Evolutionary conservation across 2,329 filamentous ascomycete species (phyloP), one percentile per base, ranked within the genome.

Genomic region (Paraconiothyrium brasiliense): DNA sequence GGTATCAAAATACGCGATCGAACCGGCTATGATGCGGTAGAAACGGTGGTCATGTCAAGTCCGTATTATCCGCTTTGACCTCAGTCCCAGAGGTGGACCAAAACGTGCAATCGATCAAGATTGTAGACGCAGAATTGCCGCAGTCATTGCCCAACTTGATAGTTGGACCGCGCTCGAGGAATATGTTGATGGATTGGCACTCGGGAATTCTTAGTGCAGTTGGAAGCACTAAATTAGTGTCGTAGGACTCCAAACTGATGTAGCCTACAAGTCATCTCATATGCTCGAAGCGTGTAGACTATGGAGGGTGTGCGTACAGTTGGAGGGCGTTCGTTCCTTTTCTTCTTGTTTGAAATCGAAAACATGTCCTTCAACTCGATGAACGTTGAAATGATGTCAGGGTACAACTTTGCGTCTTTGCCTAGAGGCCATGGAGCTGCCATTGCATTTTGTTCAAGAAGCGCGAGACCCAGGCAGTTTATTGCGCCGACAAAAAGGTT

Each of bases 241-340:
- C 64, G 65, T 79, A 79, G 13, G 59, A 49, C 9, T 66, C 59
- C 14, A 78, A 58, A 9, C 61, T 60, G 1, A 63, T 54, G 49
- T 65, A 67, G 24, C 67, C 69, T 9, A 77, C 56, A 56, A 75
- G 1, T 32, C 61, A 14, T 49, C 50, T 7, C 60, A 62, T 11
- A 63, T 67, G 49, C 60, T 72, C 30, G 73, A 69, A 41, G 67
- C 69, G 32, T 72, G 63, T 7, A 72, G 61, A 60, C 74, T 71
- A 35, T 56, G 60, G 59, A 75, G 77, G 34, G 67, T 57, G 4
- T 54, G 50, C 1, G 57, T 67, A 61, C 74, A 78, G 50, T 70
- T 68, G 8, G 59, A 24, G 2, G 75, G 76, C 1, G 67, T 70
- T 4, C 62, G 32, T 3, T 73, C 74, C 20, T 57, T 52, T 20